phyloP scores from a whole-genome alignment of 2,329 filamentous ascomycete genomes.

The Albifimbria verrucaria region DNA sequence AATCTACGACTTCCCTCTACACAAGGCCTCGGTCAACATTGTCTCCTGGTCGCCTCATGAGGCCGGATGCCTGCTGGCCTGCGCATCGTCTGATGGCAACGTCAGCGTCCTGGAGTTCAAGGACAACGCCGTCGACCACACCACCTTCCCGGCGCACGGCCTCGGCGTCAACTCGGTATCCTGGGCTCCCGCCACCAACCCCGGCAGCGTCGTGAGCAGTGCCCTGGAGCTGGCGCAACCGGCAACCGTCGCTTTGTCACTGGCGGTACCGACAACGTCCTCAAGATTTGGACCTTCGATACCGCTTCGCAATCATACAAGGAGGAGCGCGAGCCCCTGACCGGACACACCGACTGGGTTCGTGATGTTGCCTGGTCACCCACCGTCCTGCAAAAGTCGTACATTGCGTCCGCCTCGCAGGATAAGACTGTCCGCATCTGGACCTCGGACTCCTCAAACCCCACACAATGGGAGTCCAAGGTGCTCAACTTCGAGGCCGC shows the following conservation, averaged over 20 bases:
- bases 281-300: conserved; percentile 91
- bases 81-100: conserved; percentile 89
- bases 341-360: conserved; percentile 93
- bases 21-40: conserved; percentile 95
- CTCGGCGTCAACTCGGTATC: conserved; percentile 93
- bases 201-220: conserved; percentile 80
- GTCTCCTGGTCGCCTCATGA: conserved; percentile 98
- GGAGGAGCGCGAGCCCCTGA: conserved; percentile 61
- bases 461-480: conserved; percentile 79
- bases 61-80: conserved; percentile 89
- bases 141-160: conserved; percentile 86
- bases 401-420: conserved; percentile 93
- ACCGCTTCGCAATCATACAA: conserved; percentile 57
- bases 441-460: conserved; percentile 66
- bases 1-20: conserved; percentile 88
- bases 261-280: conserved; percentile 86
- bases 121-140: conserved; percentile 88
- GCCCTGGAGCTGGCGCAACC: conserved; percentile 56
- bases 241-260: conserved; percentile 85
- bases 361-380: conserved; percentile 97
- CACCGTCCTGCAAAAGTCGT: conserved; percentile 90
- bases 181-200: conserved; percentile 84
- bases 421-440: conserved; percentile 98
- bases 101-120: conserved; percentile 96
- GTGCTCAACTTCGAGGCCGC: conserved; percentile 83